Percentiles rank a stretch among this genome's conserved stretches.
These are phyloP conservation scores for Yamagishiella unicocca DNA, from an alignment of 139 green algal species.

Conservation along the genomic window DNA sequence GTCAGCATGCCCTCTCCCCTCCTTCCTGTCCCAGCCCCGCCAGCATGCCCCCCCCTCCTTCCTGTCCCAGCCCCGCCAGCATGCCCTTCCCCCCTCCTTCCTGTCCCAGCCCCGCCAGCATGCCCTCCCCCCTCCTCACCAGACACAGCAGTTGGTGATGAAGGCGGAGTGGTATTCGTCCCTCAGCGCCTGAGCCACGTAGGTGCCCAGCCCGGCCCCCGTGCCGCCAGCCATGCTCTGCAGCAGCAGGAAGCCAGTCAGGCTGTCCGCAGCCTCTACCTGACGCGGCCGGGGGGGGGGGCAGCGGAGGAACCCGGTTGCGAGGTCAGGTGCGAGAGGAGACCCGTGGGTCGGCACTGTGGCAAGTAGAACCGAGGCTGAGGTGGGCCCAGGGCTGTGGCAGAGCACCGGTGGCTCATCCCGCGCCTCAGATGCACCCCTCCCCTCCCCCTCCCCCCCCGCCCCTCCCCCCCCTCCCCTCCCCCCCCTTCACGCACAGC, in stretches of 20 bases:
- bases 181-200: conserved; percentile 69
- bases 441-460: too few species aligned
- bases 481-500: background rate
- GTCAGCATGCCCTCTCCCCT: background rate
- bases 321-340: background rate
- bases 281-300: background rate
- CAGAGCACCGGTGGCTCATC: background rate
- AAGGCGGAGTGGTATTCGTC: conserved; percentile 77
- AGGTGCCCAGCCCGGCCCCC: conserved; percentile 83
- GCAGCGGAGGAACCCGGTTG: too few species aligned
- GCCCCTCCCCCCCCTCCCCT: background rate
- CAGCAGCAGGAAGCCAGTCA: conserved; percentile 85
- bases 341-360: background rate
- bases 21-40: background rate
- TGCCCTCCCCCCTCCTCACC: conserved; percentile 61
- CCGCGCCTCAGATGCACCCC: too few species aligned
- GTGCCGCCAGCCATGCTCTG: conserved; percentile 91
- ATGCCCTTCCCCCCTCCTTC: too few species aligned
- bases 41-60: background rate
- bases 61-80: too few species aligned
- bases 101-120: too few species aligned
- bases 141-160: conserved; percentile 87
- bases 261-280: conserved; percentile 79
- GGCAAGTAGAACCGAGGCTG: background rate
- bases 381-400: background rate